Base-by-base conservation (phyloP, 2,329 filamentous ascomycete species). In the Trichoderma lentiforme region DNA sequence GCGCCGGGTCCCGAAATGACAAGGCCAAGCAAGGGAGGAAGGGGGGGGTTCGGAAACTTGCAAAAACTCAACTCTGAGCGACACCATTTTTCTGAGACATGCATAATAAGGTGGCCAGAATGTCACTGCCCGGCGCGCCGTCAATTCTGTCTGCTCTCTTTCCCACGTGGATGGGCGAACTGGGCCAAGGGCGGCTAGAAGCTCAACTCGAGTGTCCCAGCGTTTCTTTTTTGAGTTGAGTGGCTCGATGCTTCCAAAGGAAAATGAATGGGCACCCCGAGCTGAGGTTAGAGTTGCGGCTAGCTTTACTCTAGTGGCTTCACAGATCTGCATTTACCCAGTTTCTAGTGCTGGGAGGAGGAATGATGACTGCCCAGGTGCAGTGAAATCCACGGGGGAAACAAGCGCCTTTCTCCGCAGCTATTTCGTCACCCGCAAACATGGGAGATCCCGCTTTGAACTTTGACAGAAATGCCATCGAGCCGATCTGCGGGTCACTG, bases 241-340 rank as follows among this genome's bases (percentile, higher is more conserved):
- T 58, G 65, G 65, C 63, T 66, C 26, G 28, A 68, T 60, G 24
- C 7, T 21, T 24, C 24, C 28, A 26, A 30, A 56, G 34, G 34
- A 60, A 34, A 43, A 34, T 14, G 30, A 36, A 15, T 56, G 47
- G 30, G 32, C 39, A 2, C 26, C 28, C 65, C 53, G 36, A 68
- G 65, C 65, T 68, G 65, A 68, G 65, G 65, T 60, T 68, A 60
- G 56, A 68, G 65, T 68, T 58, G 65, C 36, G 30, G 65, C 65
- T 68, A 68, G 34, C 21, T 4, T 28, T 30, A 8, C 30, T 30
- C 30, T 30, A 39, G 30, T 18, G 15, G 30, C n/a, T 36, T 21
- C 21, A 34, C 51, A 43, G 65, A 68, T 68, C 65, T 43, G 34
- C 36, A 47, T 32, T 67, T 30, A 15, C n/a, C 36, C 8, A 56